These are phyloP conservation scores for Teratosphaeria destructans DNA, from an alignment of 2,329 filamentous ascomycete genomes.

Conservation along the genomic window DNA sequence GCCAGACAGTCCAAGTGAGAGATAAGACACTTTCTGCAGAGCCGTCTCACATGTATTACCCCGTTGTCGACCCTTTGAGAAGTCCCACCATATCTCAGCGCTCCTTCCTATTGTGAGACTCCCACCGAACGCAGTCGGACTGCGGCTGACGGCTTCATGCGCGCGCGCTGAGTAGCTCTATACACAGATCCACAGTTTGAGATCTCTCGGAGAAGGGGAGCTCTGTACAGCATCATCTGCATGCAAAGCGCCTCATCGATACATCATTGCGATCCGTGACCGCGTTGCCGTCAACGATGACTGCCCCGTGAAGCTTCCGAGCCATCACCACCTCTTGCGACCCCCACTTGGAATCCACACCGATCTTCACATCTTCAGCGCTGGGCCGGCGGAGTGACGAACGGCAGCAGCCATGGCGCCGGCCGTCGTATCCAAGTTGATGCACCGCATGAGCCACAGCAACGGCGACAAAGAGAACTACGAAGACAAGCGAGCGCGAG, in stretches of 20 bases:
- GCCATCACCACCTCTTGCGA: not conserved
- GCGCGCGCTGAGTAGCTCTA: not conserved
- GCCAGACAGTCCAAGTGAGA: not conserved
- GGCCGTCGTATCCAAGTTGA: constrained; percentile 25
- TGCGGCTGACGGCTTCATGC: not conserved
- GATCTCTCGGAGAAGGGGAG: not conserved
- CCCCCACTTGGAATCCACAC: not conserved
- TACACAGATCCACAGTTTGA: not conserved
- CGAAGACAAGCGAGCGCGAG: constrained; percentile 23
- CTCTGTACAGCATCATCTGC: not conserved
- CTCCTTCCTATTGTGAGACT: not conserved
- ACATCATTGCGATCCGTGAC: not conserved
- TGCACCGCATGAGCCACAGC: constrained; percentile 25
- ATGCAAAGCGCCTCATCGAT: not conserved
- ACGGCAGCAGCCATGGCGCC: constrained; percentile 18
- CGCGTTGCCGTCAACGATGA: not conserved
- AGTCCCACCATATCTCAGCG: not conserved
- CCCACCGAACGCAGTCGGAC: not conserved
- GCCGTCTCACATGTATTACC: not conserved
- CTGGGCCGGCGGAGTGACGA: not conserved
- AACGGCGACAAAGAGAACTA: constrained; percentile 16
- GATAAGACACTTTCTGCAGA: not conserved
- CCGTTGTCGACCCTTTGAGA: not conserved
- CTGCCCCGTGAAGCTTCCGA: not conserved
- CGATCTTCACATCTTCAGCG: not conserved